phyloP scores from a whole-genome alignment of 75 land plant species.

The Larix kaempferi region DNA sequence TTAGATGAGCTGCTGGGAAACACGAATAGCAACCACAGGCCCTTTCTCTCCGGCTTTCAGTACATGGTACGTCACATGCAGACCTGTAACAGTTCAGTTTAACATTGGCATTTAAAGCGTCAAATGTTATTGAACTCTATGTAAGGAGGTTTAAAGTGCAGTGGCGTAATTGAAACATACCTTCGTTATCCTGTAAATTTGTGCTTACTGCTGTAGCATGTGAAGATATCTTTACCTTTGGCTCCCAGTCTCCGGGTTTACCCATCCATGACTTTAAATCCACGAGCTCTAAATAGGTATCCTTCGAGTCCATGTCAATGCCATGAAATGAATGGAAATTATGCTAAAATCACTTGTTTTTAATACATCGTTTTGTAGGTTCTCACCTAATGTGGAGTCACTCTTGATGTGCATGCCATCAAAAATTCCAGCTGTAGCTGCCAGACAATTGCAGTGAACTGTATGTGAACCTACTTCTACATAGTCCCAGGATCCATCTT shows the following conservation, averaged over 20 bases:
- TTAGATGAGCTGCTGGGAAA: slow-evolving; percentile 85
- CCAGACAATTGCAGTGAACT: slow-evolving; percentile 26
- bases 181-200: slow-evolving; percentile 76
- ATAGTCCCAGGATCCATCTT: slow-evolving; percentile 60
- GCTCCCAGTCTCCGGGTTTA: slow-evolving; percentile 50
- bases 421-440: slow-evolving; percentile 68
- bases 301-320: background rate
- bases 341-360: background rate
- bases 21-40: slow-evolving; percentile 66
- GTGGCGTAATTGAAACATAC: slow-evolving; percentile 17
- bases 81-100: slow-evolving; percentile 35
- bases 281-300: slow-evolving; percentile 30
- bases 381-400: slow-evolving; percentile 37
- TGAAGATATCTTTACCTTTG: slow-evolving; percentile 40
- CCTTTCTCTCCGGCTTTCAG: slow-evolving; percentile 63
- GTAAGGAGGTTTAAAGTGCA: background rate
- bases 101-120: background rate
- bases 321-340: background rate
- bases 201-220: slow-evolving; percentile 81
- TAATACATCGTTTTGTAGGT: background rate
- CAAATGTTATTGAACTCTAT: background rate
- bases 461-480: slow-evolving; percentile 40
- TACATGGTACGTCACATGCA: slow-evolving; percentile 57
- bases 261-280: slow-evolving; percentile 69
- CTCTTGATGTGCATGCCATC: slow-evolving; percentile 47